These are phyloP conservation scores for Sporothrix brasiliensis DNA, from an alignment of 2,329 filamentous ascomycete species.

Conservation along the genomic window DNA sequence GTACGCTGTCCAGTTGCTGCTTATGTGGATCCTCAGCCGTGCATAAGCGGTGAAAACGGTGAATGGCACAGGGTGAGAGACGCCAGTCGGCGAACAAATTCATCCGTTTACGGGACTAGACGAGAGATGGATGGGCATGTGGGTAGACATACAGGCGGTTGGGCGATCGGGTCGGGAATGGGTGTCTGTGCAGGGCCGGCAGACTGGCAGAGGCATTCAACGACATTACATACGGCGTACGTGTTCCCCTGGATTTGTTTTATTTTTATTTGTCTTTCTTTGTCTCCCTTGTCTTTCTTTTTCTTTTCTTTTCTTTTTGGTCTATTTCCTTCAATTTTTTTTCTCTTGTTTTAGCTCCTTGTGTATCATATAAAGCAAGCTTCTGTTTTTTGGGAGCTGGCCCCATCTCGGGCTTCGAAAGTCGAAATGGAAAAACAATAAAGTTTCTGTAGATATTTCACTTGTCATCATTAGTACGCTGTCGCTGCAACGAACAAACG, in stretches of 20 bases:
- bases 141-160: not conserved
- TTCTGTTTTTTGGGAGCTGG: not conserved
- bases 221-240: constrained; percentile 30
- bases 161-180: not conserved
- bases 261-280: constrained; percentile 18
- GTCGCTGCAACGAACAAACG: too few species aligned
- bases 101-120: not conserved
- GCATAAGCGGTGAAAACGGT: constrained; percentile 41
- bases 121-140: not conserved
- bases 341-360: constrained; percentile 6
- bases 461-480: not conserved
- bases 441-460: not conserved
- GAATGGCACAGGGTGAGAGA: not conserved
- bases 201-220: constrained; percentile 9
- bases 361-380: constrained; percentile 18
- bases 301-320: constrained; percentile 4
- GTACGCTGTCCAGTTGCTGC: constrained; percentile 88
- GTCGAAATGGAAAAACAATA: not conserved
- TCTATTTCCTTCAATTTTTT: not conserved
- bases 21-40: constrained; percentile 78
- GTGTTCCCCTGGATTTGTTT: constrained; percentile 13
- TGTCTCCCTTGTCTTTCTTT: not conserved
- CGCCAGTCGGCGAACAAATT: not conserved
- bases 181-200: constrained; percentile 13
- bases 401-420: not conserved